phyloP scores from a whole-genome alignment of 1,139 yeast genomes.

The Yueomyces sp. region DNA sequence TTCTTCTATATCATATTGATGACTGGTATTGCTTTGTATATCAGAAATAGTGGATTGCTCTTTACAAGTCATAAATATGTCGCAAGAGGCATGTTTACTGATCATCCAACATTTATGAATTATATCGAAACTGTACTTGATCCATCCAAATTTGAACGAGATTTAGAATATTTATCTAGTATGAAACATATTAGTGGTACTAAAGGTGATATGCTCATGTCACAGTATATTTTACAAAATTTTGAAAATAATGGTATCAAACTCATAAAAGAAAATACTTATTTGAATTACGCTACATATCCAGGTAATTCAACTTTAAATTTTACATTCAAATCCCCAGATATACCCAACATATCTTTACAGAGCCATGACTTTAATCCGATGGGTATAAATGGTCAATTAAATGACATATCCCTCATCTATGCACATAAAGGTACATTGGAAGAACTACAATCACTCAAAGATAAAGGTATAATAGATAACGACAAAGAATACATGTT shows the following conservation, averaged over 20 bases:
- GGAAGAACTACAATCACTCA: constrained; percentile 41
- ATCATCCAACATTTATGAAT: constrained; percentile 37
- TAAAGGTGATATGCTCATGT: constrained; percentile 63
- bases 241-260: constrained; percentile 46
- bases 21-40: constrained; percentile 30
- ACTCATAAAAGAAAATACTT: constrained; percentile 36
- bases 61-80: constrained; percentile 36
- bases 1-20: constrained; percentile 57
- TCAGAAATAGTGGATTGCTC: constrained; percentile 38
- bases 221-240: constrained; percentile 48
- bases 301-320: constrained; percentile 18
- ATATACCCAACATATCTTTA: constrained; percentile 26
- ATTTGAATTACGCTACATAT: constrained; percentile 49
- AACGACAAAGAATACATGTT: constrained; percentile 34
- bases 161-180: constrained; percentile 63
- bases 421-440: constrained; percentile 57
- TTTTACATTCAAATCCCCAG: constrained; percentile 18
- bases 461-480: constrained; percentile 25
- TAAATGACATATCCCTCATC: constrained; percentile 35
- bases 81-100: constrained; percentile 48
- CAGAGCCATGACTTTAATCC: constrained; percentile 50
- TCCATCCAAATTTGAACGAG: constrained; percentile 47
- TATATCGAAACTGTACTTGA: constrained; percentile 42
- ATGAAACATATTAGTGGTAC: constrained; percentile 88
- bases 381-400: constrained; percentile 46